Evolutionary conservation across 1,139 yeast genomes (phyloP), one percentile per base, ranked within the genome.

Genomic region (Yamadazyma taylorii): DNA sequence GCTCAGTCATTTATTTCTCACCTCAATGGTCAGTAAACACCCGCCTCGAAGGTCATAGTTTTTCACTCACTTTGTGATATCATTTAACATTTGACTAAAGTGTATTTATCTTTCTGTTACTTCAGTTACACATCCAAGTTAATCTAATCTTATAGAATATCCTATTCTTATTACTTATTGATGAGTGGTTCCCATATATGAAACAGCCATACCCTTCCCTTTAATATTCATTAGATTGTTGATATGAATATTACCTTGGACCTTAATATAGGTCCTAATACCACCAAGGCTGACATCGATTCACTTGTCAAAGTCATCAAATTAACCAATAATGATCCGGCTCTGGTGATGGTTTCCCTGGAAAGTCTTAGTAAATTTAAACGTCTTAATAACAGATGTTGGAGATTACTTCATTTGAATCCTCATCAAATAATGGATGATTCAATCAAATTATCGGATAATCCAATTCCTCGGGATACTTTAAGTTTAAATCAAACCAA

Each of bases 361-460:
- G 32, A 12, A 16, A 16, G 24, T 15, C n/a, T 8, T 22, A 11
- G 23, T 3, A 17, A 23, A 12, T 5, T 23, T 3, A 30, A 44
- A 41, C 47, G 66, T 27, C 37, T 59, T 25, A 52, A 53, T 36
- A 56, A 61, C 39, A 45, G 66, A 31, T 52, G 61, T 13, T 60
- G 66, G 66, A 46, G 66, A 31, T 12, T 29, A 12, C 32, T 29
- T 9, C 14, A 29, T 29, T 4, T 5, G 6, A 8, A 29, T n/a
- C n/a, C n/a, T 4, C 19, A 21, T 10, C n/a, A 11, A 27, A 16
- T 11, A 16, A 5, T 16, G 21, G 21, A 14, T 25, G 28, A 25
- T 7, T 25, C 33, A 4, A 23, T 31, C 9, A 12, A 19, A 9
- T 21, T 21, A 22, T 22, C 25, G 6, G 6, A 30, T 13, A 30